phyloP scores from a whole-genome alignment of 2,329 filamentous ascomycete species.

The Leptographium lundbergii region DNA sequence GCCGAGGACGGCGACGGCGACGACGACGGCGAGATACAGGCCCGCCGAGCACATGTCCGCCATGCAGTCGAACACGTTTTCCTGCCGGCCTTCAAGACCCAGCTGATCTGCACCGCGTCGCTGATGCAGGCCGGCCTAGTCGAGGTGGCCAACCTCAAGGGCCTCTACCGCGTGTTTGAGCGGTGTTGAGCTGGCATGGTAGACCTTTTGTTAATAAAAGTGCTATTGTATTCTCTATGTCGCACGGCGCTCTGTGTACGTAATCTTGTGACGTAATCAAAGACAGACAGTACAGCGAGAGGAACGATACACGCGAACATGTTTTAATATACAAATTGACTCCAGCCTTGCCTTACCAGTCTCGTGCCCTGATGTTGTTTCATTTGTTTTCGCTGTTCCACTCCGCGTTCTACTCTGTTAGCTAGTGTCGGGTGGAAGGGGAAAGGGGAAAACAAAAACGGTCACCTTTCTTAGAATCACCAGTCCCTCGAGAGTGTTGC shows the following conservation, averaged over 20 bases:
- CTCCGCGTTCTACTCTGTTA: conserved; percentile 34
- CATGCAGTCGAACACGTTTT: conserved; percentile 72
- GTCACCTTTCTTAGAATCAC: conserved; percentile 96
- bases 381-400: conserved; percentile 38
- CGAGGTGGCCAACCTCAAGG: conserved; percentile 85
- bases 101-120: conserved; percentile 68
- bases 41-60: conserved; percentile 55
- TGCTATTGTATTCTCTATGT: too few species aligned
- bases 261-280: too few species aligned
- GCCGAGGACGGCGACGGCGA: conserved; percentile 17
- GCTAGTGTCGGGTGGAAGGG: background rate
- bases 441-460: background rate
- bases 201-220: background rate
- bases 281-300: background rate
- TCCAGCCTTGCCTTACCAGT: background rate
- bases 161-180: conserved; percentile 89
- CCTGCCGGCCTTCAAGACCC: conserved; percentile 77
- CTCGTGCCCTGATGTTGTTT: conserved; percentile 1
- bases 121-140: conserved; percentile 63
- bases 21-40: conserved; percentile 33
- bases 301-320: background rate
- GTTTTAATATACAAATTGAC: background rate
- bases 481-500: conserved; percentile 81
- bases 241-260: too few species aligned
- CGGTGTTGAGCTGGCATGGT: conserved; percentile 48